Percentiles rank a stretch among this genome's conserved stretches.
Conservation (phyloP, 352 stramenopile genomes). For the Phytophthora kernoviae region DNA sequence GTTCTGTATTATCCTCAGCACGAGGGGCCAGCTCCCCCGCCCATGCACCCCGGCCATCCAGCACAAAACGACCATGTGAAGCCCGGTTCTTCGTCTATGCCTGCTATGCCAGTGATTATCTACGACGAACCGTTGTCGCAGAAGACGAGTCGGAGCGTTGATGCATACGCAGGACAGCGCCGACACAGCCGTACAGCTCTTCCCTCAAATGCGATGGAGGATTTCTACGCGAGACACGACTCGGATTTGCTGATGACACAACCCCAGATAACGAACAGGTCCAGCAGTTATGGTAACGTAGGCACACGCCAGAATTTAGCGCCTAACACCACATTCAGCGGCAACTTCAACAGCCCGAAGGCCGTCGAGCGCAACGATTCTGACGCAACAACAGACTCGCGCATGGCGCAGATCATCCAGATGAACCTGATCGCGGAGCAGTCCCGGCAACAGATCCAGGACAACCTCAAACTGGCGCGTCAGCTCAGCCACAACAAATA, state of each 20-base stretch:
- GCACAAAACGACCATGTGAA: conserved; percentile 22
- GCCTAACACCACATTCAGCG: conserved; percentile 9
- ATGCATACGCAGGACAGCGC: conserved; percentile 15
- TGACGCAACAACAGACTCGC: conserved; percentile 45
- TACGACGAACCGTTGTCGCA: conserved; percentile 19
- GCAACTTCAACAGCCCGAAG: conserved; percentile 19
- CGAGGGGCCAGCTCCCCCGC: conserved; percentile 11
- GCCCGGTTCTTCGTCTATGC: conserved; percentile 27
- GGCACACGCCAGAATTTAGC: neutral
- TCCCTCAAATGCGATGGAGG: conserved; percentile 7
- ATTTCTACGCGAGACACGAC: conserved; percentile 27
- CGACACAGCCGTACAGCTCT: conserved; percentile 19
- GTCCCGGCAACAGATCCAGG: conserved; percentile 60
- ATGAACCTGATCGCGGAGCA: conserved; percentile 82
- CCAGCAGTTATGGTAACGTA: conserved; percentile 2
- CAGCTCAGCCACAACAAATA: conserved; percentile 51
- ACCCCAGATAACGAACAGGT: conserved; percentile 10
- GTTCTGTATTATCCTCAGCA: conserved; percentile 13
- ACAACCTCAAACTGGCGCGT: conserved; percentile 62
- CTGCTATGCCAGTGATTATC: conserved; percentile 28
- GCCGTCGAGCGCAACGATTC: conserved; percentile 11
- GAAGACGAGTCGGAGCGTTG: conserved; percentile 28
- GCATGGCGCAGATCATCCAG: conserved; percentile 75
- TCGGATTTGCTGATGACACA: conserved; percentile 33
- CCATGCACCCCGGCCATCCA: conserved; percentile 20